A percentile compares a stretch with the other conserved stretches of the same genome.
Conservation (phyloP, 805 yeast species). For the Kuraishia molischiana region DNA sequence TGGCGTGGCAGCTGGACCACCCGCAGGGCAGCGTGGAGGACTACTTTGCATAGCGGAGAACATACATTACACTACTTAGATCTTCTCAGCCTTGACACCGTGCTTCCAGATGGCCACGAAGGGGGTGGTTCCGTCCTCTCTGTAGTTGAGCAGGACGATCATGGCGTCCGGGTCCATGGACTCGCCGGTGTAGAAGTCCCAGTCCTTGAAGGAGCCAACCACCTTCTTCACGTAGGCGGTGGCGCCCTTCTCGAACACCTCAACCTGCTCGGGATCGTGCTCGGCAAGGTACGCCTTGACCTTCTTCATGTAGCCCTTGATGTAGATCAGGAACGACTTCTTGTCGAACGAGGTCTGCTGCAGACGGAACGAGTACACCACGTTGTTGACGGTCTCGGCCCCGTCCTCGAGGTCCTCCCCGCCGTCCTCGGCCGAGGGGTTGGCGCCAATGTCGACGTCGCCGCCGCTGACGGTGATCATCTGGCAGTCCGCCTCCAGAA, state of each 20-base stretch:
- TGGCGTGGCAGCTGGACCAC: conserved; percentile 72
- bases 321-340: conserved; percentile 93
- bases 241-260: conserved; percentile 96
- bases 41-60: background rate
- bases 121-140: conserved; percentile 99
- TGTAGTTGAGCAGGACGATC: conserved; percentile 97
- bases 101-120: conserved; percentile 98
- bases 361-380: conserved; percentile 97
- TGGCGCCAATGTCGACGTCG: conserved; percentile 97
- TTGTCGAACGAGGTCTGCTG: conserved; percentile 95
- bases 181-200: conserved; percentile 99
- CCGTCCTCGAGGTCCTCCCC: conserved; percentile 77
- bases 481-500: conserved; percentile 94
- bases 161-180: conserved; percentile 99
- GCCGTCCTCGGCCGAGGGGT: conserved; percentile 97
- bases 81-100: conserved; percentile 84
- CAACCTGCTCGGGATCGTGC: conserved; percentile 78
- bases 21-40: conserved; percentile 27
- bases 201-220: conserved; percentile 91
- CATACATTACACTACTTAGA: conserved; percentile 39
- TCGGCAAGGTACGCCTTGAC: conserved; percentile 89
- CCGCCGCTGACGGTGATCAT: conserved; percentile 82
- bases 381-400: conserved; percentile 91
- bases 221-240: conserved; percentile 93
- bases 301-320: conserved; percentile 98